Percentiles rank a stretch among this genome's conserved stretches.
These are phyloP conservation scores for Akanthomyces lecanii DNA, from an alignment of 2,329 filamentous ascomycete genomes.

Conservation along the genomic window DNA sequence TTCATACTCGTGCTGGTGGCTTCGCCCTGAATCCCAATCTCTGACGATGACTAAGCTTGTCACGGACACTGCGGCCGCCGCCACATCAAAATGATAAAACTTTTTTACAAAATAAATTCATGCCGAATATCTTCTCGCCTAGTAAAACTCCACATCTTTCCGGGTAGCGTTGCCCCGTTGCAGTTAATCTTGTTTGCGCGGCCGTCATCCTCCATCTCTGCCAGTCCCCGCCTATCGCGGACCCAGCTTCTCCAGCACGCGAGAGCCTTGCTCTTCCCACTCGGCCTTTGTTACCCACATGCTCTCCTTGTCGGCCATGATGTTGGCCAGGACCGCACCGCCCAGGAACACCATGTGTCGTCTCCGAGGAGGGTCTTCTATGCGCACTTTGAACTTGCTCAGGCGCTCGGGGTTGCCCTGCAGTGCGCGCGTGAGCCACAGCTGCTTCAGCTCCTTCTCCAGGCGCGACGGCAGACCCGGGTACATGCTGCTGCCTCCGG, in stretches of 20 bases:
- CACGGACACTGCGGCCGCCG: not conserved
- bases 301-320: conserved; percentile 97
- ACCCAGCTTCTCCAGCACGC: conserved; percentile 86
- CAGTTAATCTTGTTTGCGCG: not conserved
- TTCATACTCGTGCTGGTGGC: not conserved
- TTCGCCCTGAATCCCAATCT: not conserved
- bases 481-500: conserved; percentile 98
- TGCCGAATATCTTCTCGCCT: conserved; percentile 14
- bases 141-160: not conserved
- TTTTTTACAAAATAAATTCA: not conserved
- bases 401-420: conserved; percentile 88
- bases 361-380: conserved; percentile 93
- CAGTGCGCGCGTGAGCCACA: conserved; percentile 92
- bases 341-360: conserved; percentile 99
- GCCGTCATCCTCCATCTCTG: not conserved
- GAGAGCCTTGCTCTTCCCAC: conserved; percentile 88
- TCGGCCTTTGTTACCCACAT: conserved; percentile 99
- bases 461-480: conserved; percentile 88
- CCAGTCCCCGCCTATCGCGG: conserved; percentile 58
- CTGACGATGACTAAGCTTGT: conserved; percentile 1
- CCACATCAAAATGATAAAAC: not conserved
- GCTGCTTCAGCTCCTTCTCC: conserved; percentile 98
- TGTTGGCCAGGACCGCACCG: conserved; percentile 92
- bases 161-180: not conserved
- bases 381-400: conserved; percentile 98